Evolutionary conservation across 371 early-diverging fungal species (phyloP).

Genomic region (Blakeslea trispora): DNA sequence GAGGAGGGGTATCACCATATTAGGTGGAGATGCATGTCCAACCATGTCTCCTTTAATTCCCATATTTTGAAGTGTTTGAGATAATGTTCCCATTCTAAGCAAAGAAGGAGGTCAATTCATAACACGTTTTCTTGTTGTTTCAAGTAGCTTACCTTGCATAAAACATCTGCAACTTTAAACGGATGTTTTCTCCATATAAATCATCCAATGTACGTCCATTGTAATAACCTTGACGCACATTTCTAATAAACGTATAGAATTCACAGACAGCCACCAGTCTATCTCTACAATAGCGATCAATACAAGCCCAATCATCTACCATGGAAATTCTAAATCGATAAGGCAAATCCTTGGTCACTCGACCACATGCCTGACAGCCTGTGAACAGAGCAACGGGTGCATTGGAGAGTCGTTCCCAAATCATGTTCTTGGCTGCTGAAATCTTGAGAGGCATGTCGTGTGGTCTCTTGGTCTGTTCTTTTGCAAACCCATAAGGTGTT

Average conservation of each 20-base stretch:
- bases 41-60: constrained; percentile 28
- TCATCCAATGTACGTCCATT: constrained; percentile 72
- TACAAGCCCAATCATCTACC: constrained; percentile 80
- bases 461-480: constrained; percentile 57
- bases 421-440: constrained; percentile 52
- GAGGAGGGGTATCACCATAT: constrained; percentile 31
- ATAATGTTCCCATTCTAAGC: constrained; percentile 36
- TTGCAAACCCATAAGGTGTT: constrained; percentile 61
- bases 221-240: constrained; percentile 84
- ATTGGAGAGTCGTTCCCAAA: constrained; percentile 58
- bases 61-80: constrained; percentile 26
- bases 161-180: constrained; percentile 90
- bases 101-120: constrained; percentile 7
- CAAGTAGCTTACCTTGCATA: constrained; percentile 69
- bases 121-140: too few species aligned
- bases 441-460: constrained; percentile 44
- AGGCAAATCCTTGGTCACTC: constrained; percentile 47
- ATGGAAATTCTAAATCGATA: constrained; percentile 83
- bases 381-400: constrained; percentile 44
- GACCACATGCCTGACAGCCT: constrained; percentile 61
- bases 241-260: constrained; percentile 89
- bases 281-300: constrained; percentile 87
- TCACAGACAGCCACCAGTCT: constrained; percentile 89
- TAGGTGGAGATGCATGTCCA: constrained; percentile 33
- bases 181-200: constrained; percentile 77